Percentiles rank a stretch among this genome's conserved stretches.
Evolutionary conservation across 257 asterid genomes (phyloP).

Genomic region (Nicotiana noctiflora): DNA sequence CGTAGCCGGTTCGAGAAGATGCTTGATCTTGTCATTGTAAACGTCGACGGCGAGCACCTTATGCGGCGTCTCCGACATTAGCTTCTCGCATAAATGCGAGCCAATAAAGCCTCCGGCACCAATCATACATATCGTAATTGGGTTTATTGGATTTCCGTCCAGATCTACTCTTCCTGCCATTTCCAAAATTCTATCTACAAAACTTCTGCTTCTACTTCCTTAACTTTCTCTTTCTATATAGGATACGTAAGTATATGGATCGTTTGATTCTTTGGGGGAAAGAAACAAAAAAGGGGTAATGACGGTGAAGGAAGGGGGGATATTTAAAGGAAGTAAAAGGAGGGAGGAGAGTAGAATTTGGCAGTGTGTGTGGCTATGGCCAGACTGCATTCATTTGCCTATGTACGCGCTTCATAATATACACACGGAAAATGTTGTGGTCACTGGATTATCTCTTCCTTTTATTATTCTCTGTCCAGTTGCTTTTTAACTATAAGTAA

Average conservation of each 20-base stretch:
- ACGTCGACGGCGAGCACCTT: constrained; percentile 83
- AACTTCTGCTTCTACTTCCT: neutral
- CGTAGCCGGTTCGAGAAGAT: constrained; percentile 61
- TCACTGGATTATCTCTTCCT: neutral
- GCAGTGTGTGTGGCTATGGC: constrained; percentile 16
- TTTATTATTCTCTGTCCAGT: neutral
- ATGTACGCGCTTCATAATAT: constrained; percentile 6
- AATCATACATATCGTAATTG: constrained; percentile 83
- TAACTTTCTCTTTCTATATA: no score
- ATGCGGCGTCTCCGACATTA: constrained; percentile 72
- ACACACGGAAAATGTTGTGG: neutral
- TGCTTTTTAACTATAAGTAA: neutral
- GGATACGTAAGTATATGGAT: neutral
- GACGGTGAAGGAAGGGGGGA: constrained; percentile 11
- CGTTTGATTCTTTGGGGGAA: neutral
- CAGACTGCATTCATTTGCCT: constrained; percentile 19
- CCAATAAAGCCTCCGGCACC: constrained; percentile 99
- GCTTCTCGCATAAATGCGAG: constrained; percentile 89
- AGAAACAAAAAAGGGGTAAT: neutral
- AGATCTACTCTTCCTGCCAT: constrained; percentile 90
- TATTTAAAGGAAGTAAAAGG: constrained; percentile 57
- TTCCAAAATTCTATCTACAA: neutral
- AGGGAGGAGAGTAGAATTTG: constrained; percentile 27
- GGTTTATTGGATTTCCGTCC: constrained; percentile 71
- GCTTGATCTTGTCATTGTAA: constrained; percentile 78